phyloP scores from a whole-genome alignment of 331 rosid species.

The Phaseolus coccineus region DNA sequence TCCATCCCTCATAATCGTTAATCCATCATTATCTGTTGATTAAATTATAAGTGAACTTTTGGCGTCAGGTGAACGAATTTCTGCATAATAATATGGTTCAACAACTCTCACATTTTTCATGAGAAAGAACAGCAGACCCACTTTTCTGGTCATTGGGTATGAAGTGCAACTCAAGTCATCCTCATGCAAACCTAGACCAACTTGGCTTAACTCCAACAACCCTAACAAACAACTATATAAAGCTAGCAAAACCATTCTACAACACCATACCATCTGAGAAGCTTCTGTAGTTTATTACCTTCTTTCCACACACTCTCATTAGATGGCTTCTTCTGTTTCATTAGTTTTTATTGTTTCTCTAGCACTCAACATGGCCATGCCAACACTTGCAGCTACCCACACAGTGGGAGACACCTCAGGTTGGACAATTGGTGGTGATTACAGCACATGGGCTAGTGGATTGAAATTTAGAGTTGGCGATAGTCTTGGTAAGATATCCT shows the following conservation, averaged over 20 bases:
- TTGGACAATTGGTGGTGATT: constrained; percentile 65
- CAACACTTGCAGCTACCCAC: constrained; percentile 62
- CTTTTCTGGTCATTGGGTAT: constrained; percentile 53
- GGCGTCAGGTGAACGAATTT: neutral
- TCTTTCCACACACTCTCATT: neutral
- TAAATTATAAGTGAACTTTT: neutral
- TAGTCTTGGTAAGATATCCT: constrained; percentile 56
- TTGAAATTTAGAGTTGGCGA: constrained; percentile 70
- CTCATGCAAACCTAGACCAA: constrained; percentile 34
- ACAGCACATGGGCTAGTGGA: constrained; percentile 67
- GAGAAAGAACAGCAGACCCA: constrained; percentile 33
- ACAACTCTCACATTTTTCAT: neutral
- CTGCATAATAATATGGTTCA: neutral
- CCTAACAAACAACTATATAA: constrained; percentile 46
- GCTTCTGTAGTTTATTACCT: constrained; percentile 1
- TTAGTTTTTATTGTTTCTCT: constrained; percentile 36
- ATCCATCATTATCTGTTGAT: neutral
- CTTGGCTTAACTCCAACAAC: constrained; percentile 51
- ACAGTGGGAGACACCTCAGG: constrained; percentile 74
- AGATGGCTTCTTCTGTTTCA: constrained; percentile 51
- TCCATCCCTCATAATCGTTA: neutral
- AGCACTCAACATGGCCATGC: constrained; percentile 49
- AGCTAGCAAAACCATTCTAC: constrained; percentile 15
- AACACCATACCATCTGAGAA: neutral
- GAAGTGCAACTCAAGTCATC: constrained; percentile 52